Base-by-base conservation (phyloP, 2,329 filamentous ascomycete species). In the Fusarium cyanostomum region DNA sequence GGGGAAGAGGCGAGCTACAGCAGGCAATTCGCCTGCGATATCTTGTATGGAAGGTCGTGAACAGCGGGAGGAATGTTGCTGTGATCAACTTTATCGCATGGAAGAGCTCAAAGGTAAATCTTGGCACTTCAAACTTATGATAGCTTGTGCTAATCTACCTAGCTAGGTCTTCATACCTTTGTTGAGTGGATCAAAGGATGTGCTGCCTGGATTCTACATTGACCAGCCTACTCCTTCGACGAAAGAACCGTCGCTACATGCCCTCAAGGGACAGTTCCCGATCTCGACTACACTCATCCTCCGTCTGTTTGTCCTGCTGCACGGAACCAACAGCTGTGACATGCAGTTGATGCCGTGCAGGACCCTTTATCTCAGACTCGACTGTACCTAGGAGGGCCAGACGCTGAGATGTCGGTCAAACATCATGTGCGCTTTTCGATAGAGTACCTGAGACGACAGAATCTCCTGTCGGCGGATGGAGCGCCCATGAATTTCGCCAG, bases 341-440 rank as follows among this genome's bases (percentile, higher is more conserved):
- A 92, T 64, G 87, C 89, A 0, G 80, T 83, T 2, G 81, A 82
- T 12, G 84, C 86, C 1, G 82, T 92, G 53, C 85, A 89, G 49
- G 86, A 89, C 0, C 75, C 94, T 3, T 78, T 94, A 0, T 89
- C 89, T 0, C 88, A 92, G 66, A 87, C 87, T 4, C 82, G 88
- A 27, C 75, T 94, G 7, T 92, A 89, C 62, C 81, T 94, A 3
- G 90, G 90, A 39, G 89, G 90, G 0, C 81, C 86, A 3, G 85
- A 87, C 37, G 86, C 87, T 46, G 88, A 87, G 68, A 85, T 89
- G 72, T 85, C 90, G 2, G 86, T 92, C 1, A 82, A 90, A 48
- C 91, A 94, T 71, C 90, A 94, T 70, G 75, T 94, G 7, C 85
- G 91, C 4, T 94, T 94, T 73, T 93, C 90, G 0, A 90, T 94